These are phyloP conservation scores for Phytophthora litchii DNA, from an alignment of 352 stramenopile species.

Conservation along the genomic window DNA sequence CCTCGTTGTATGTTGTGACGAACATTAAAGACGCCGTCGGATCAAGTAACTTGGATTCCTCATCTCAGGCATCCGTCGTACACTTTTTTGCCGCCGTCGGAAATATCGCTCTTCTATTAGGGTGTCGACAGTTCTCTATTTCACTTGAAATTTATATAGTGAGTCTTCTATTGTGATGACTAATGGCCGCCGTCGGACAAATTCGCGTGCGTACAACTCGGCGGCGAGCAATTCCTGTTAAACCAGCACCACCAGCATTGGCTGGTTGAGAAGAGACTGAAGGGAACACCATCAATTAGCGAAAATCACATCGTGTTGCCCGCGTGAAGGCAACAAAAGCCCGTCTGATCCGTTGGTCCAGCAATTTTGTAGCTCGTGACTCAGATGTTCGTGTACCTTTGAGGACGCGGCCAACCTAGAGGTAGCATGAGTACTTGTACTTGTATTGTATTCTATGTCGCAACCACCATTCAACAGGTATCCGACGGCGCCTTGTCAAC, in stretches of 20 bases:
- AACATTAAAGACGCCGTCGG: background rate
- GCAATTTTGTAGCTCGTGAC: background rate
- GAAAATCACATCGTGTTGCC: conserved; percentile 12
- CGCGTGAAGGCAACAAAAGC: background rate
- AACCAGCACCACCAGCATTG: background rate
- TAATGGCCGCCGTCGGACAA: conserved; percentile 8
- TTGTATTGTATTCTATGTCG: conserved; percentile 10
- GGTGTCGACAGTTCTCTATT: background rate
- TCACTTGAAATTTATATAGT: background rate
- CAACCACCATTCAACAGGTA: conserved; percentile 9
- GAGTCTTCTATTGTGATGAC: background rate
- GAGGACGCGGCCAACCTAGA: too few species aligned
- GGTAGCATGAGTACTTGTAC: background rate
- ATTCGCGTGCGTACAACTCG: background rate
- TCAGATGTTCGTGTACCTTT: background rate
- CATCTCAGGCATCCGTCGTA: background rate
- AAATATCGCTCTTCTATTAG: background rate
- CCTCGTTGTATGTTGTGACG: too few species aligned
- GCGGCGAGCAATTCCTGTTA: conserved; percentile 4
- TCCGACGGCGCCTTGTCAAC: conserved; percentile 25
- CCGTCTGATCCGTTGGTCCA: conserved; percentile 1
- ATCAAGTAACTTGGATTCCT: background rate
- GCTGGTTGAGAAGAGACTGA: background rate
- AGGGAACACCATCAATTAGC: conserved; percentile 1
- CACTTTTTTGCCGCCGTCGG: conserved; percentile 1